A percentile compares a stretch with the other conserved stretches of the same genome.
phyloP scores from a whole-genome alignment of 2,329 filamentous ascomycete species.

The Ampelomyces quisqualis region DNA sequence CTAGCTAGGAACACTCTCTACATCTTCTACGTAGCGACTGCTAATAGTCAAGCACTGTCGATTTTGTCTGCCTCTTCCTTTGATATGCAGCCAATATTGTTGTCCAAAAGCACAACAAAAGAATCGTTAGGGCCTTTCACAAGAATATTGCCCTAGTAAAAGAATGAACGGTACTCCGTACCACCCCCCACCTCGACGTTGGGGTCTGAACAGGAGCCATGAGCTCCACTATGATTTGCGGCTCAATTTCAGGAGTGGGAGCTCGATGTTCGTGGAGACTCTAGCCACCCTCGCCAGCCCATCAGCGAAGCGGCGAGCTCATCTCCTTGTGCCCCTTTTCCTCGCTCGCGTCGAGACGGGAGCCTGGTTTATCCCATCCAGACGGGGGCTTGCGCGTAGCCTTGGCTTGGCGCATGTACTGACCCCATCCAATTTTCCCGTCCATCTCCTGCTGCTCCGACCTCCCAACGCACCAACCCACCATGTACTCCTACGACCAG shows the following conservation, averaged over 20 bases:
- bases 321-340: constrained; percentile 17
- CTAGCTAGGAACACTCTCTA: too few relatives aligned
- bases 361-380: constrained; percentile 19
- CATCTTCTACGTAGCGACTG: too few relatives aligned
- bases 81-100: too few relatives aligned
- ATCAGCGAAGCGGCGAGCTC: constrained; percentile 28
- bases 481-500: constrained; percentile 45
- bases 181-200: not conserved
- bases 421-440: constrained; percentile 20
- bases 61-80: too few relatives aligned
- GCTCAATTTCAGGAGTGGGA: not conserved
- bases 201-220: too few relatives aligned
- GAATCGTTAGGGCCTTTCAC: too few relatives aligned
- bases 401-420: constrained; percentile 28
- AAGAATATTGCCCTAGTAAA: not conserved
- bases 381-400: constrained; percentile 19
- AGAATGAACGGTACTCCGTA: not conserved
- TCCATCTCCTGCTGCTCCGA: constrained; percentile 10
- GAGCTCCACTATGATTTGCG: not conserved
- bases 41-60: too few relatives aligned
- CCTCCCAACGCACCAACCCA: constrained; percentile 17
- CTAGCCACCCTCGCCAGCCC: constrained; percentile 11
- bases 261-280: not conserved
- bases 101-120: too few relatives aligned
- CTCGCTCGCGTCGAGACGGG: constrained; percentile 3